A percentile compares a stretch with the other conserved stretches of the same genome.
Evolutionary conservation across 2,329 filamentous ascomycete genomes (phyloP).

Genomic region (Chalaropsis ovoidea): DNA sequence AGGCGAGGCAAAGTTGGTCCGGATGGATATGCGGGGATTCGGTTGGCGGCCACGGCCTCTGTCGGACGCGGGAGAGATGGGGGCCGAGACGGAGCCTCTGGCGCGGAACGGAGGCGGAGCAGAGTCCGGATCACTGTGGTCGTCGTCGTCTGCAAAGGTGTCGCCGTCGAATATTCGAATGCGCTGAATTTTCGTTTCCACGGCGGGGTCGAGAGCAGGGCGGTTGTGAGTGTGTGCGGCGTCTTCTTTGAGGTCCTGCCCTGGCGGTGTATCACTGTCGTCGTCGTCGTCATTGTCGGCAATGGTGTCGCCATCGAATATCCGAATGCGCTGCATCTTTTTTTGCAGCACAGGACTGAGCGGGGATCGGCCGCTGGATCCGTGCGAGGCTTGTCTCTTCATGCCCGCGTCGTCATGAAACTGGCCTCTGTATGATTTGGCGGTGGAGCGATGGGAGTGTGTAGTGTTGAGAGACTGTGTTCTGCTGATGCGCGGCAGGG

Average conservation of each 20-base stretch:
- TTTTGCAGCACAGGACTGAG: not conserved
- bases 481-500: not conserved
- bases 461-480: not conserved
- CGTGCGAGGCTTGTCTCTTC: not conserved
- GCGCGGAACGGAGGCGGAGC: not conserved
- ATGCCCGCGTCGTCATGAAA: not conserved
- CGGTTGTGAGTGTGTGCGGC: not conserved
- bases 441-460: not conserved
- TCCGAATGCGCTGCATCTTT: not conserved
- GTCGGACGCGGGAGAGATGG: not conserved
- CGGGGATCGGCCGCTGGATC: no score
- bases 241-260: not conserved
- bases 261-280: not conserved
- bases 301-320: slow-evolving; percentile 16
- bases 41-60: slow-evolving; percentile 3
- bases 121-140: not conserved
- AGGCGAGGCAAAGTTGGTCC: slow-evolving; percentile 18
- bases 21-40: slow-evolving; percentile 15
- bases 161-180: slow-evolving; percentile 10
- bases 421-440: not conserved
- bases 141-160: not conserved
- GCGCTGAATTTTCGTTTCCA: not conserved
- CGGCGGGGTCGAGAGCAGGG: not conserved
- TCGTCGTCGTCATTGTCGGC: not conserved
- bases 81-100: not conserved